A percentile compares a stretch with the other conserved stretches of the same genome.
phyloP scores from a whole-genome alignment of 495 filamentous ascomycete species.

The Neurospora intermedia region DNA sequence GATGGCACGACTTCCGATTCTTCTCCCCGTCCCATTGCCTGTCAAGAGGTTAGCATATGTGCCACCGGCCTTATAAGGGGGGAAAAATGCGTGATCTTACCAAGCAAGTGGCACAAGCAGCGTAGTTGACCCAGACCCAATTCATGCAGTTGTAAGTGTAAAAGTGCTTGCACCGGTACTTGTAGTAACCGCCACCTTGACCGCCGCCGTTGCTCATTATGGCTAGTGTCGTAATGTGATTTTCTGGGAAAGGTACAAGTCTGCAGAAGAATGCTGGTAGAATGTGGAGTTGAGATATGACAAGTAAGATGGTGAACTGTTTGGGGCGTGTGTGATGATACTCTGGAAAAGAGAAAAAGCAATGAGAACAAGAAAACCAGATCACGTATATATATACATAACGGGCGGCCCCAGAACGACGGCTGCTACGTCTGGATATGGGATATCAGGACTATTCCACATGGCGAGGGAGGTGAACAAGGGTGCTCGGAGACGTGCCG shows the following conservation, averaged over 20 bases:
- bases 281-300: neutral
- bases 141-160: conserved; percentile 46
- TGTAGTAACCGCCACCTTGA: conserved; percentile 44
- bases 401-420: neutral
- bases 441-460: neutral
- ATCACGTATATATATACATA: neutral
- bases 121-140: conserved; percentile 52
- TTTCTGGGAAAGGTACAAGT: neutral
- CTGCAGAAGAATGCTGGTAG: neutral
- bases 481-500: neutral
- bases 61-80: neutral
- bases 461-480: neutral
- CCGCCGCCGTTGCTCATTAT: neutral
- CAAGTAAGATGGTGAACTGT: neutral
- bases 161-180: conserved; percentile 53
- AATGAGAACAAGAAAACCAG: neutral
- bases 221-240: neutral
- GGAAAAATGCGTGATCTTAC: conserved; percentile 27
- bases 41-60: neutral
- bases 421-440: neutral
- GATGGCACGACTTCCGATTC: conserved; percentile 9
- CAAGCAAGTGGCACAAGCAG: conserved; percentile 45
- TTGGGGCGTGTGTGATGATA: neutral
- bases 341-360: neutral
- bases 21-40: conserved; percentile 41